These are phyloP conservation scores for Delphinella strobiligena DNA, from an alignment of 2,329 filamentous ascomycete species.

Conservation along the genomic window DNA sequence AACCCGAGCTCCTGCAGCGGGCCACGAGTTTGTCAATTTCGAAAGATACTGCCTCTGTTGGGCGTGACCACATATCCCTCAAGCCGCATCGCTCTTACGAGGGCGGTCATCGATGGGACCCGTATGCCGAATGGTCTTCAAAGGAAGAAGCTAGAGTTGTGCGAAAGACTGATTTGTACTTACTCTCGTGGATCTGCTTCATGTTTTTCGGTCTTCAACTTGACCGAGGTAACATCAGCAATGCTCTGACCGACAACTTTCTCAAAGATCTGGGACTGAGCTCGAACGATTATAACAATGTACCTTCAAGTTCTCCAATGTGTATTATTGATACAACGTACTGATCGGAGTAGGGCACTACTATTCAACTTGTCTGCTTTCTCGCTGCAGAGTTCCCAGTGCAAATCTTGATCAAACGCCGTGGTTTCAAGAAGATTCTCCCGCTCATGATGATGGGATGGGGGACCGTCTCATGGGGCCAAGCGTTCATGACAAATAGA, in stretches of 20 bases:
- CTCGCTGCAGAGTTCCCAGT: constrained; percentile 10
- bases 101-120: constrained; percentile 6
- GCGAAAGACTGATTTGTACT: constrained; percentile 10
- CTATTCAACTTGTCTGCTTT: constrained; percentile 7
- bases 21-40: neutral
- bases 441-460: constrained; percentile 11
- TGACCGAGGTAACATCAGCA: constrained; percentile 10
- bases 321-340: constrained; percentile 13
- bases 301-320: constrained; percentile 1
- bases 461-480: constrained; percentile 7
- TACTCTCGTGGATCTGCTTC: constrained; percentile 9
- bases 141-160: constrained; percentile 10
- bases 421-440: constrained; percentile 9
- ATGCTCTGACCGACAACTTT: constrained; percentile 12
- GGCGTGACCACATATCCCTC: constrained; percentile 6
- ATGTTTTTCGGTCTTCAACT: constrained; percentile 10
- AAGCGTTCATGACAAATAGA: constrained; percentile 9
- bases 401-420: constrained; percentile 10
- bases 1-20: constrained; percentile 3
- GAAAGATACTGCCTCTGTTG: constrained; percentile 4
- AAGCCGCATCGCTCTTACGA: constrained; percentile 6
- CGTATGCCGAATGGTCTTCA: constrained; percentile 7
- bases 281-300: constrained; percentile 11
- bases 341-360: constrained; percentile 11
- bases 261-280: constrained; percentile 8